Conservation (phyloP, 23 red algal species). For the Gracilaria domingensis region DNA sequence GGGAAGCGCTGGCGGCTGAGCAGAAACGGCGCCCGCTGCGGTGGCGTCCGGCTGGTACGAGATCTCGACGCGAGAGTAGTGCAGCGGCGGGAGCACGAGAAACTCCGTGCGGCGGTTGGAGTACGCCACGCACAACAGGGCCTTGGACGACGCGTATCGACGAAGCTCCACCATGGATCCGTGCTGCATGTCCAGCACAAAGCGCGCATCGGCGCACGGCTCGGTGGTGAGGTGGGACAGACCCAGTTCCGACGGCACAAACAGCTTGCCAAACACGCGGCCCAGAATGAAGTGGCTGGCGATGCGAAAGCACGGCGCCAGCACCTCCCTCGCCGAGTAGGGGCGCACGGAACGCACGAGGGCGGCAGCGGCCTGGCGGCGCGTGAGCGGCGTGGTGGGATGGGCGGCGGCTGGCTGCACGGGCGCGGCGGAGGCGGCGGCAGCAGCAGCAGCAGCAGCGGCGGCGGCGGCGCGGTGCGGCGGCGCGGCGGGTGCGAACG, state of each 20-base stretch:
- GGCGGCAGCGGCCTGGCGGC: constrained; percentile 25
- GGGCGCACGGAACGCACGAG: constrained; percentile 40
- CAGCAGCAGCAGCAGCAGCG: too few relatives aligned
- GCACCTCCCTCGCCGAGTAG: constrained; percentile 41
- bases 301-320: constrained; percentile 54
- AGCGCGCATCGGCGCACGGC: constrained; percentile 45
- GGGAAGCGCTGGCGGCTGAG: not conserved
- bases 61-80: constrained; percentile 40
- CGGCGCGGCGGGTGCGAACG: not conserved
- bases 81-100: constrained; percentile 23
- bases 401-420: not conserved
- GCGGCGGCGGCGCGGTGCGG: not conserved
- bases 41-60: constrained; percentile 10
- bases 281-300: constrained; percentile 36
- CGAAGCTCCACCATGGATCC: constrained; percentile 63
- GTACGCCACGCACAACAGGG: constrained; percentile 48
- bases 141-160: constrained; percentile 44
- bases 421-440: too few relatives aligned
- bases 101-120: constrained; percentile 32
- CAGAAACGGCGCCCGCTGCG: not conserved
- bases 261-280: constrained; percentile 30
- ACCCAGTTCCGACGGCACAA: constrained; percentile 39
- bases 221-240: constrained; percentile 40
- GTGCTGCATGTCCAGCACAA: constrained; percentile 52
- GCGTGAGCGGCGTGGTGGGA: not conserved